phyloP scores from a whole-genome alignment of 2,329 filamentous ascomycete species.

The Fusarium sp. region DNA sequence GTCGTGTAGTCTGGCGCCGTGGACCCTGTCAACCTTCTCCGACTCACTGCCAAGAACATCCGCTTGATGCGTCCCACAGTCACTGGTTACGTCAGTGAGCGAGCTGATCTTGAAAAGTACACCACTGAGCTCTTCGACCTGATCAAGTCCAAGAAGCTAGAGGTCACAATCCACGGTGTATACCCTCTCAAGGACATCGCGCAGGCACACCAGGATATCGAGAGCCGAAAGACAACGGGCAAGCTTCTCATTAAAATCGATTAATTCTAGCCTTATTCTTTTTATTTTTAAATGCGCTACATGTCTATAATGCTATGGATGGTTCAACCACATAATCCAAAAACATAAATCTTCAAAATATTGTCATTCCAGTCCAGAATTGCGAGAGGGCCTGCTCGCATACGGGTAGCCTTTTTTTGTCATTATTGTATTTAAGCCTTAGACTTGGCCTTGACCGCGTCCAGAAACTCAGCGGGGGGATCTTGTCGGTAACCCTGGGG shows the following conservation, averaged over 20 bases:
- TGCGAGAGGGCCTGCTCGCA: constrained; percentile 39
- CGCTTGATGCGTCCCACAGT: constrained; percentile 83
- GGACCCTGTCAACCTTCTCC: constrained; percentile 72
- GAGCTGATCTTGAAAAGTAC: constrained; percentile 81
- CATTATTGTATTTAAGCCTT: constrained; percentile 40
- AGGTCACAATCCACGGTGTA: constrained; percentile 80
- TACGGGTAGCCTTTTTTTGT: constrained; percentile 19
- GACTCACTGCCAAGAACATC: constrained; percentile 80
- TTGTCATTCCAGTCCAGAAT: constrained; percentile 24
- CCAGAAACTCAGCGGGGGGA: constrained; percentile 86
- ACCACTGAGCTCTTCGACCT: constrained; percentile 80
- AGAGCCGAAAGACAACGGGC: constrained; percentile 85
- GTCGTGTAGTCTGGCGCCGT: constrained; percentile 74
- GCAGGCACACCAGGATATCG: constrained; percentile 82
- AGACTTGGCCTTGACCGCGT: constrained; percentile 66
- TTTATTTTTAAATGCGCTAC: constrained; percentile 40
- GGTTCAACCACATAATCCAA: constrained; percentile 40
- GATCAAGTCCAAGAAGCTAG: constrained; percentile 77
- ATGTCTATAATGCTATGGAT: constrained; percentile 46
- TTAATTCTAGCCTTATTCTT: constrained; percentile 43
- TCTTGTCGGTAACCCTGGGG: constrained; percentile 94
- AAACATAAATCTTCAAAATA: constrained; percentile 33
- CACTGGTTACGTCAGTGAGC: constrained; percentile 77
- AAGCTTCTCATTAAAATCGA: constrained; percentile 83
- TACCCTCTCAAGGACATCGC: constrained; percentile 83